Conservation (phyloP, 192 early-diverging fungal species). For the Martensiomyces pterosporus region DNA sequence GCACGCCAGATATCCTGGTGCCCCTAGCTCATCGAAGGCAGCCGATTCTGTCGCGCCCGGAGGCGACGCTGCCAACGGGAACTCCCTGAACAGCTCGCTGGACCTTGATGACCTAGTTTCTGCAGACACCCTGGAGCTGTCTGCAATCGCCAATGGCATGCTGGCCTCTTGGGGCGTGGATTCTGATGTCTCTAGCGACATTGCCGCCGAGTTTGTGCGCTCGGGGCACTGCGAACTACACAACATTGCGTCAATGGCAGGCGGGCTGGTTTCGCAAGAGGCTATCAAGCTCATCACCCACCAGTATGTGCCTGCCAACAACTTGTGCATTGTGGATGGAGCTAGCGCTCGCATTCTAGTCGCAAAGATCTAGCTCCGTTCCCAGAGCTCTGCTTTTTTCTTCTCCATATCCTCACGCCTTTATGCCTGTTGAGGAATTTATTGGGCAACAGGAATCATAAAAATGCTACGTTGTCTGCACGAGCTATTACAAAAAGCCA, state of each 20-base stretch:
- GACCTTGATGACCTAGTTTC: constrained; percentile 19
- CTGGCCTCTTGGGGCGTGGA: constrained; percentile 18
- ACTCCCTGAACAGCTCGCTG: background rate
- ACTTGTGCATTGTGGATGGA: constrained; percentile 82
- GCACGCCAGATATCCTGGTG: constrained; percentile 23
- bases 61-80: background rate
- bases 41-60: background rate
- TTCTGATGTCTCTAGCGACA: constrained; percentile 4
- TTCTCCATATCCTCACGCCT: background rate
- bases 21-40: background rate
- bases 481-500: constrained; percentile 1
- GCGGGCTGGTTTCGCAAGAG: constrained; percentile 91
- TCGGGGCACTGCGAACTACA: constrained; percentile 75
- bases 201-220: constrained; percentile 47
- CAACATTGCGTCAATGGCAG: constrained; percentile 78
- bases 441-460: background rate
- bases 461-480: background rate
- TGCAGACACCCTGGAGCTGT: constrained; percentile 9
- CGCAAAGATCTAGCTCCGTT: constrained; percentile 15
- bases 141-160: constrained; percentile 10
- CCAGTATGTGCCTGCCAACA: constrained; percentile 92
- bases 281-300: constrained; percentile 91
- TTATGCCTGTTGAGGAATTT: background rate
- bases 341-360: constrained; percentile 41
- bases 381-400: too few species aligned